Percentiles rank a stretch among this genome's conserved stretches.
These are phyloP conservation scores for Pistacia integerrima DNA, from an alignment of 345 rosid species.

Conservation along the genomic window DNA sequence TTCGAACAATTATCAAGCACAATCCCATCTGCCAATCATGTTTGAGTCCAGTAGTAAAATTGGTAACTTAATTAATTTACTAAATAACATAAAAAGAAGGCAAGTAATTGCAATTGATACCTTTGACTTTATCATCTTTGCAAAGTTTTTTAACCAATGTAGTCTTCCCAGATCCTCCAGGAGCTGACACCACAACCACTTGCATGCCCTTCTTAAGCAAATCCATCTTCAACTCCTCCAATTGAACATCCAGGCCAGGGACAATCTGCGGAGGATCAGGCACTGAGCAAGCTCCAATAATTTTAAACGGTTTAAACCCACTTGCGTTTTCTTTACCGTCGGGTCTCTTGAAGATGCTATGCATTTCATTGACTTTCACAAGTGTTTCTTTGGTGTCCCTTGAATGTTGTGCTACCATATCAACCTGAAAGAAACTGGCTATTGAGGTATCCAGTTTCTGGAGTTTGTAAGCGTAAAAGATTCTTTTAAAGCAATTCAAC, in stretches of 20 bases:
- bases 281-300: constrained; percentile 24
- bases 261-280: constrained; percentile 27
- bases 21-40: too few species aligned
- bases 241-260: constrained; percentile 44
- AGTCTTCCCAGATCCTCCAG: constrained; percentile 73
- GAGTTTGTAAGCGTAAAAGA: constrained; percentile 20
- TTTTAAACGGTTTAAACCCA: neutral
- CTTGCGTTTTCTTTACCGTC: constrained; percentile 12
- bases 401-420: constrained; percentile 16
- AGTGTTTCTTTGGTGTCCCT: constrained; percentile 24
- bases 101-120: constrained; percentile 23
- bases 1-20: too few species aligned
- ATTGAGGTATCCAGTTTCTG: constrained; percentile 16
- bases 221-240: constrained; percentile 39
- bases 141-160: constrained; percentile 50
- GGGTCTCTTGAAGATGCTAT: neutral
- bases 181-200: constrained; percentile 45
- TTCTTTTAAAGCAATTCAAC: neutral
- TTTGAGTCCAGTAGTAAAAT: too few species aligned
- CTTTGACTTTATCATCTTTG: constrained; percentile 37
- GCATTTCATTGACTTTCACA: neutral
- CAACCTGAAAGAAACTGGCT: constrained; percentile 9
- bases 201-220: constrained; percentile 27
- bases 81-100: neutral
- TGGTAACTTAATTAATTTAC: too few species aligned